These are phyloP conservation scores for Falciphora oryzae DNA, from an alignment of 2,329 filamentous ascomycete species.

Conservation along the genomic window DNA sequence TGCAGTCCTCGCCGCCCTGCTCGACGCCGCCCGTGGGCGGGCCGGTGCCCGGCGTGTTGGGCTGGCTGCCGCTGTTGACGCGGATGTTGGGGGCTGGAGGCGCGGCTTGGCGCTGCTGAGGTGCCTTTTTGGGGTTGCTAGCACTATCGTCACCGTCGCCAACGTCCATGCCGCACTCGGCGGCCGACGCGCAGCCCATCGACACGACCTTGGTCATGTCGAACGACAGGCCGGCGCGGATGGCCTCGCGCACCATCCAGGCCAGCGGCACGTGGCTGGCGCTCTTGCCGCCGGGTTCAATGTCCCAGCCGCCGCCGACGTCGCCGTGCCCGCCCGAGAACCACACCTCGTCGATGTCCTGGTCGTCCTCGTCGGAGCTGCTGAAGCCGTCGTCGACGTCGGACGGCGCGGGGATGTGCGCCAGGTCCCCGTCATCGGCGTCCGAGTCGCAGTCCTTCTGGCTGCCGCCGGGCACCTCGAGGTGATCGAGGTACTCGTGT, in stretches of 20 bases:
- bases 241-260: slow-evolving; percentile 59
- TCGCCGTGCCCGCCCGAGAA: slow-evolving; percentile 76
- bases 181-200: slow-evolving; percentile 49
- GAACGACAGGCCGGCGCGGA: slow-evolving; percentile 61
- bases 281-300: slow-evolving; percentile 44
- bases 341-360: slow-evolving; percentile 77
- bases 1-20: background rate
- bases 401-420: slow-evolving; percentile 16
- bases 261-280: slow-evolving; percentile 59
- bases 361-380: slow-evolving; percentile 43
- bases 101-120: background rate
- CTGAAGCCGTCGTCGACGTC: slow-evolving; percentile 32
- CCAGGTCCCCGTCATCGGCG: slow-evolving; percentile 14
- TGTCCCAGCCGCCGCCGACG: slow-evolving; percentile 70
- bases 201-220: slow-evolving; percentile 62
- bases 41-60: slow-evolving; percentile 3
- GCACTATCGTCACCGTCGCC: background rate
- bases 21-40: background rate
- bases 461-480: no score
- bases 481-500: no score
- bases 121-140: no score
- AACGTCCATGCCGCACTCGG: background rate
- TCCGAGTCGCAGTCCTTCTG: slow-evolving; percentile 14
- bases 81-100: slow-evolving; percentile 26
- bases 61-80: slow-evolving; percentile 26